A percentile compares a stretch with the other conserved stretches of the same genome.
These are phyloP conservation scores for Daldinia sp. DNA, from an alignment of 2,329 filamentous ascomycete genomes.

Conservation along the genomic window DNA sequence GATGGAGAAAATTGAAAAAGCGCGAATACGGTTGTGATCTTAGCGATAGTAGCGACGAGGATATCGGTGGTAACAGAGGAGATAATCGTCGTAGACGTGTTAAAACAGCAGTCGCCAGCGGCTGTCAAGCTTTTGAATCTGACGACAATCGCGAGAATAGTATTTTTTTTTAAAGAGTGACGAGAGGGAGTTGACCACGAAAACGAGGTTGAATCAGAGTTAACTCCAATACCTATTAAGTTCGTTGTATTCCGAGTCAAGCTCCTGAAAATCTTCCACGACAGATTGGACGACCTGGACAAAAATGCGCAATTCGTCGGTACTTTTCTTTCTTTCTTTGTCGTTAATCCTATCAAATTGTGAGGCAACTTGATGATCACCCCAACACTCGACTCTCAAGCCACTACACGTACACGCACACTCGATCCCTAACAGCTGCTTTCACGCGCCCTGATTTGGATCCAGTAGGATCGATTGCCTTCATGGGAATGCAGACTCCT, in stretches of 20 bases:
- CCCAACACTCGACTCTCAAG: conserved; percentile 4
- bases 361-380: background rate
- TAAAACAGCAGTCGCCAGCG: conserved; percentile 37
- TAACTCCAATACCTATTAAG: conserved; percentile 23
- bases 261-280: conserved; percentile 30
- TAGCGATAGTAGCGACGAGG: conserved; percentile 7
- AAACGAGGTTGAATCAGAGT: conserved; percentile 25
- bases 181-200: conserved; percentile 18
- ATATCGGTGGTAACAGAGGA: conserved; percentile 1
- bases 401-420: conserved; percentile 17
- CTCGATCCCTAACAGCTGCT: conserved; percentile 18
- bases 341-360: conserved; percentile 18
- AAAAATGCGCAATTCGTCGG: conserved; percentile 12
- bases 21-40: background rate
- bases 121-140: conserved; percentile 30
- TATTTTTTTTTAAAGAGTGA: conserved; percentile 10
- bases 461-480: conserved; percentile 28
- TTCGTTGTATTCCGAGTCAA: conserved; percentile 34
- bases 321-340: conserved; percentile 9
- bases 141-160: conserved; percentile 22
- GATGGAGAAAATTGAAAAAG: conserved; percentile 5
- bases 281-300: conserved; percentile 10
- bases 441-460: conserved; percentile 32
- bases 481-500: conserved; percentile 30
- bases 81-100: conserved; percentile 14